Percentiles rank a stretch among this genome's conserved stretches.
phyloP scores from a whole-genome alignment of 345 rosid species.

The Gossypium herbaceum region DNA sequence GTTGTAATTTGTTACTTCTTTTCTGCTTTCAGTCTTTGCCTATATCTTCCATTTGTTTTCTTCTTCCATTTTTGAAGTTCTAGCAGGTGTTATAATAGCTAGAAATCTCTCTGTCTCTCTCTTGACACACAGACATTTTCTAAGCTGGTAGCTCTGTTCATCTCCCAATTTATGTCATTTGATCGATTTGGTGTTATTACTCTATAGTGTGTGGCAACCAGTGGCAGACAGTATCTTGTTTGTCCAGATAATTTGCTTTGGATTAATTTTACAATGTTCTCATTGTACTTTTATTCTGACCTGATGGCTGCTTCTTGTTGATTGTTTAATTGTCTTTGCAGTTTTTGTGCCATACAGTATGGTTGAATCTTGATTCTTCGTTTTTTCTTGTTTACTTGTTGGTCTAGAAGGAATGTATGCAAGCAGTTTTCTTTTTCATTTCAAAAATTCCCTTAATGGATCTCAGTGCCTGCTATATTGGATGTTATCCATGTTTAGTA shows the following conservation, averaged over 20 bases:
- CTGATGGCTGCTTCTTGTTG: neutral
- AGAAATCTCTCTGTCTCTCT: neutral
- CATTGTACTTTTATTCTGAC: neutral
- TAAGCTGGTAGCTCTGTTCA: neutral
- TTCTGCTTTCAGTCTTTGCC: constrained; percentile 1
- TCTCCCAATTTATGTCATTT: neutral
- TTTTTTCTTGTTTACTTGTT: neutral
- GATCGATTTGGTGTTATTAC: neutral
- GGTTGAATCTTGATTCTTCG: neutral
- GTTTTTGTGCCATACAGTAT: neutral
- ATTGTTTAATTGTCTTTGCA: neutral
- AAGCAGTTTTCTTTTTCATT: neutral
- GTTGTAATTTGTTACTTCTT: constrained; percentile 15
- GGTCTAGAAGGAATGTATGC: constrained; percentile 3
- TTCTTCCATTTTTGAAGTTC: neutral
- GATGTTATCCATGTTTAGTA: neutral
- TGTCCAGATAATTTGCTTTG: neutral
- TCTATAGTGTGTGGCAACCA: neutral
- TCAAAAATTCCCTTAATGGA: neutral
- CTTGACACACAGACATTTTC: neutral
- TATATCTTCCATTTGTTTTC: constrained; percentile 11
- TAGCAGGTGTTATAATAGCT: neutral
- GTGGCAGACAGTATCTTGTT: neutral
- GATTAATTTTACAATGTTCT: neutral
- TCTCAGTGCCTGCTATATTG: neutral